Evolutionary conservation across 169 alveolate genomes (phyloP).

Genomic region (Eimeria mitis): DNA sequence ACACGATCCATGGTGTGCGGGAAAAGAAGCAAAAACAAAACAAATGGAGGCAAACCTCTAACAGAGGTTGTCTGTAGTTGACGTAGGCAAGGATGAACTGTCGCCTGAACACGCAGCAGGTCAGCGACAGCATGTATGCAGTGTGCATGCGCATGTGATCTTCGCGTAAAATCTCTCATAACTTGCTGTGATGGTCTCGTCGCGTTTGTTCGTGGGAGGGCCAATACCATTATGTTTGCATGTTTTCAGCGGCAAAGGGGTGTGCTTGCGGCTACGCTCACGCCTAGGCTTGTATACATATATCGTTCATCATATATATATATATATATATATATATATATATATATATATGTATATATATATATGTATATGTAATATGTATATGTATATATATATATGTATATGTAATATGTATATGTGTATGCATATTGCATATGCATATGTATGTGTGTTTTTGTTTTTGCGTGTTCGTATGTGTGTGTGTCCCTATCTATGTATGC

Average conservation of each 20-base stretch:
- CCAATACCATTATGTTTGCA: not conserved
- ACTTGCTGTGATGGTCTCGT: not conserved
- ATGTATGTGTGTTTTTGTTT: not conserved
- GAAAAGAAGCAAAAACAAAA: not conserved
- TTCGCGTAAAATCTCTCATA: not conserved
- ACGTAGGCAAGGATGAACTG: slow-evolving; percentile 74
- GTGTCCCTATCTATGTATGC: too few species aligned
- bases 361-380: too few species aligned
- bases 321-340: not conserved
- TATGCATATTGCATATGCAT: too few species aligned
- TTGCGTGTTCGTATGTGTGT: not conserved
- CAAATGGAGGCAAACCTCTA: slow-evolving; percentile 28
- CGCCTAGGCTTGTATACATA: too few species aligned
- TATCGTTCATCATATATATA: too few species aligned
- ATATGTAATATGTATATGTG: not conserved
- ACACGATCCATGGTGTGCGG: not conserved
- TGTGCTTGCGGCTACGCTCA: not conserved
- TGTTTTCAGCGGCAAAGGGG: not conserved
- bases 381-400: too few species aligned
- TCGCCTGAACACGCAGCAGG: slow-evolving; percentile 73
- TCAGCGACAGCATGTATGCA: not conserved
- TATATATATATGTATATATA: too few species aligned
- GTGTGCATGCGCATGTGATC: not conserved
- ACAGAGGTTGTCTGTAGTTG: slow-evolving; percentile 82
- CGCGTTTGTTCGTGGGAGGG: not conserved